Percentiles rank a stretch among this genome's conserved stretches.
These are phyloP conservation scores for Tinospora cordifolia DNA, from an alignment of 164 flowering plant species.

Conservation along the genomic window DNA sequence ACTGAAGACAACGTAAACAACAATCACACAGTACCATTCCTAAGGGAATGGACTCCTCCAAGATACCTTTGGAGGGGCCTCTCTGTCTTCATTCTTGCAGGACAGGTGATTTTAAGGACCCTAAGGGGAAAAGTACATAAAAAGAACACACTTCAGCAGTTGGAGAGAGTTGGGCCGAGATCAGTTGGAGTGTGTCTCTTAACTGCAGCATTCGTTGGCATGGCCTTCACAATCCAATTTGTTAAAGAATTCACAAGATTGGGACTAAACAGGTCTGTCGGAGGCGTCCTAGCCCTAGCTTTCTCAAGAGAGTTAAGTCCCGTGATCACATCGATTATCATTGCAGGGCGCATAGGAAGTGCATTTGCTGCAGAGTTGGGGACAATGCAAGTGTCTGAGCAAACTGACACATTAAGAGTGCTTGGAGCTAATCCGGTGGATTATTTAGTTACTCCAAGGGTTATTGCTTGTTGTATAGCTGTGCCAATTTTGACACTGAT, in stretches of 20 bases:
- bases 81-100: slow-evolving; percentile 60
- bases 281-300: slow-evolving; percentile 82
- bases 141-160: slow-evolving; percentile 81
- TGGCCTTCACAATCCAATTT: slow-evolving; percentile 96
- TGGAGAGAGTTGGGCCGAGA: slow-evolving; percentile 81
- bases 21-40: slow-evolving; percentile 22
- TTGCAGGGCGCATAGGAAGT: slow-evolving; percentile 89
- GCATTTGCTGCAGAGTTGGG: slow-evolving; percentile 93
- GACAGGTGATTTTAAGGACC: slow-evolving; percentile 61
- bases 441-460: slow-evolving; percentile 80
- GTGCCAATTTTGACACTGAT: slow-evolving; percentile 69
- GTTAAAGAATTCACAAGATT: slow-evolving; percentile 84
- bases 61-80: slow-evolving; percentile 75
- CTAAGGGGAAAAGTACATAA: slow-evolving; percentile 69
- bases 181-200: slow-evolving; percentile 83
- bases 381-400: slow-evolving; percentile 98
- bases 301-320: slow-evolving; percentile 90
- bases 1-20: slow-evolving; percentile 31
- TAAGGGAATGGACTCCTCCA: slow-evolving; percentile 78
- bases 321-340: slow-evolving; percentile 76
- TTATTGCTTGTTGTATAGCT: slow-evolving; percentile 71
- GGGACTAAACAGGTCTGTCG: slow-evolving; percentile 71
- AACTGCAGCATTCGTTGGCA: slow-evolving; percentile 84
- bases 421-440: slow-evolving; percentile 86
- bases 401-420: slow-evolving; percentile 79